Evolutionary conservation across 2,329 filamentous ascomycete species (phyloP), one percentile per base, ranked within the genome.

Genomic region (Plectosphaerella cucumerina): DNA sequence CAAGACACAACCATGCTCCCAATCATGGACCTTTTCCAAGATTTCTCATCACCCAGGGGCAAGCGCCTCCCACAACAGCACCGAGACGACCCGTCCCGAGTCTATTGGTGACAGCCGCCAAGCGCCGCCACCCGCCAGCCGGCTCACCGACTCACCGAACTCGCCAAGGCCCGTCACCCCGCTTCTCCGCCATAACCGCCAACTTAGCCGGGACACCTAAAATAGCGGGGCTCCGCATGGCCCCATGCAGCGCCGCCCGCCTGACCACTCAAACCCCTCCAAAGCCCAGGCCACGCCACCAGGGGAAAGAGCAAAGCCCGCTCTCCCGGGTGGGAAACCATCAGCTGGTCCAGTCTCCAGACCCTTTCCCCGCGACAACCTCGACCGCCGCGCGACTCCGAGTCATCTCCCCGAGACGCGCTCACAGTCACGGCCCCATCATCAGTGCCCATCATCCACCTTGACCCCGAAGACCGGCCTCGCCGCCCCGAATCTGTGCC

Each of bases 291-390:
- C 26, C 26, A 31, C 26, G n/a, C n/a, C n/a, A n/a, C n/a, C n/a
- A 31, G 26, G 26, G 26, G 26, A 31, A 31, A 31, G 26, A 31
- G 26, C 26, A 31, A 31, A 31, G 26, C 26, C 26, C 26, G 26
- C 26, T 31, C 26, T 31, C 26, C 26, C 26, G 26, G 26, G 26
- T 5, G 5, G 23, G 5, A 10, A 10, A 26, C 23, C 39, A 17
- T 42, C 39, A 42, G 39, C 39, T 42, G n/a, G 17, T 42, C 39
- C 17, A 18, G 26, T 8, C 26, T 31, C 26, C 26, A 31, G 39
- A 35, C 35, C 26, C 44, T 35, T 47, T 47, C 45, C 45, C 45
- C 45, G 45, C 33, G 45, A 39, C 20, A 34, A 37, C 39, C 14
- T 42, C 39, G 45, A 39, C 12, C 33, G 31, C 39, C 14, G 17